Conservation (phyloP, 306 rosid species). For the Senna siamea region DNA sequence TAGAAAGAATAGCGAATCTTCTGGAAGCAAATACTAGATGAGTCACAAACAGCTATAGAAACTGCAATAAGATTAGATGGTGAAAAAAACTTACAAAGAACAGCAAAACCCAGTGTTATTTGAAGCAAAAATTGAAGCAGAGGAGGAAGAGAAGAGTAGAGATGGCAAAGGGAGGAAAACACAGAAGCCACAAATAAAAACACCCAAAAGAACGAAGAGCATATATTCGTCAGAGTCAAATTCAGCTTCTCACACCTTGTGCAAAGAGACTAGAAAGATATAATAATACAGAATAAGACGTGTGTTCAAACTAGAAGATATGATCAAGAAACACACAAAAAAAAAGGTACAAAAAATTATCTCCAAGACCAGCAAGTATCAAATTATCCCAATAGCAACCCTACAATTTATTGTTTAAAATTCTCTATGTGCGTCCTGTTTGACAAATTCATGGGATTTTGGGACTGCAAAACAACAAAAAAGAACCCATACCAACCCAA, state of each 20-base stretch:
- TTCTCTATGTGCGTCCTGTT: constrained; percentile 5
- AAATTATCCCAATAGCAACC: neutral
- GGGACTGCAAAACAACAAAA: neutral
- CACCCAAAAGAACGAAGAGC: neutral
- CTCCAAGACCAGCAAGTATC: no score
- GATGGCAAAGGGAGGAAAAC: neutral
- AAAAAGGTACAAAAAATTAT: neutral
- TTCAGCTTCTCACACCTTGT: neutral
- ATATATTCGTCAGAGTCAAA: no score
- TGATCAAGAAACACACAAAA: neutral
- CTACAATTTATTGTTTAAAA: neutral
- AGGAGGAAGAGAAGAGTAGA: no score
- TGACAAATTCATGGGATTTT: constrained; percentile 27
- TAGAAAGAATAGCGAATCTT: no score
- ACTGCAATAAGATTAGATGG: neutral
- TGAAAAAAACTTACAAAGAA: constrained; percentile 1
- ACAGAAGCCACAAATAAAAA: neutral
- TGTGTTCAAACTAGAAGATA: neutral
- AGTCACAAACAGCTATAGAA: neutral
- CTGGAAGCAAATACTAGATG: no score
- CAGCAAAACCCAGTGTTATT: no score
- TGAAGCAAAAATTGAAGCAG: no score
- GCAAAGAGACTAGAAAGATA: neutral
- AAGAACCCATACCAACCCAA: no score
- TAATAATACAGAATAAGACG: neutral